phyloP scores from a whole-genome alignment of 129 eudicot species.

The Logfia minima region DNA sequence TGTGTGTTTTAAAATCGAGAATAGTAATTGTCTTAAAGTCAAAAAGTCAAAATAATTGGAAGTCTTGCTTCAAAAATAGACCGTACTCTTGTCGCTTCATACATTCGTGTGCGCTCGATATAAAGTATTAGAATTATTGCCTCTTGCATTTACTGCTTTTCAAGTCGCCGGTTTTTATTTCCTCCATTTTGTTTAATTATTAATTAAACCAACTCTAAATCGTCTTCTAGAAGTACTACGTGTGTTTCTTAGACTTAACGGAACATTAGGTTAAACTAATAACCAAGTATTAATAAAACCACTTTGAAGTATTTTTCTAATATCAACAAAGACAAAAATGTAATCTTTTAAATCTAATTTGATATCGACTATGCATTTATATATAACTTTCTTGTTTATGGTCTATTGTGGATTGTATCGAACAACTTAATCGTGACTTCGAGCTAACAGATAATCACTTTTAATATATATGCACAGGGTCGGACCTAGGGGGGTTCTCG shows the following conservation, averaged over 20 bases:
- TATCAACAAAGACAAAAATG: not conserved
- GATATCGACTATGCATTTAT: not conserved
- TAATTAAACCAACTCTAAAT: not conserved
- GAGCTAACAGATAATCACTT: not conserved
- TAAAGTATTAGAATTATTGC: not conserved
- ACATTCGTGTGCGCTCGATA: not conserved
- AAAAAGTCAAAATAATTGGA: not conserved
- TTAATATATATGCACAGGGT: too few relatives aligned
- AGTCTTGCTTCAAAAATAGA: not conserved
- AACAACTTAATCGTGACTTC: not conserved
- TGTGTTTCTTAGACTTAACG: conserved; percentile 19
- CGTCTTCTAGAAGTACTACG: conserved; percentile 19
- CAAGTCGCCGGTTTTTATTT: not conserved
- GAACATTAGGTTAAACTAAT: not conserved
- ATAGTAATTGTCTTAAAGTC: not conserved
- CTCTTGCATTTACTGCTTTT: not conserved
- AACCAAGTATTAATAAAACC: not conserved
- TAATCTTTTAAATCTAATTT: not conserved
- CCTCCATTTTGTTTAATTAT: not conserved
- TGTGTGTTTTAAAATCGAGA: too few relatives aligned
- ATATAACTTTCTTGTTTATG: not conserved
- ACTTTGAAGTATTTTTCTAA: not conserved
- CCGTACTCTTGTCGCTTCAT: not conserved
- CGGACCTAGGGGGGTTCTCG: too few relatives aligned
- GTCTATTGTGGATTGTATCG: not conserved